Evolutionary conservation across 2,329 filamentous ascomycete species (phyloP), one percentile per base, ranked within the genome.

Genomic region (Colletotrichum chrysophilum): DNA sequence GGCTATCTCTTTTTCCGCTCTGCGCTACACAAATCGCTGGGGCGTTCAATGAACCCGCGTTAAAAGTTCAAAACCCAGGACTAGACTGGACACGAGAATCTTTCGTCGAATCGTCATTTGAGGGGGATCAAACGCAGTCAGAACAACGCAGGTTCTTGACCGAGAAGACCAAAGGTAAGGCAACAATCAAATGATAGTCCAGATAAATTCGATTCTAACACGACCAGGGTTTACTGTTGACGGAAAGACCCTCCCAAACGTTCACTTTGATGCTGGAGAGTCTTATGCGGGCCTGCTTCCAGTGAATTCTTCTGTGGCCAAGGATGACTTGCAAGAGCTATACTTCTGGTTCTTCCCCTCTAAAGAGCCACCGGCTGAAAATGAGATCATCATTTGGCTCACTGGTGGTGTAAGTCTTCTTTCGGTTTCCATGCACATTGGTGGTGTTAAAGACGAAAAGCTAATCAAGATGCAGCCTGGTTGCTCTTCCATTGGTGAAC

Each of bases 271-370:
- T 76, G 85, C 94, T 60, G 89, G 90, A 62, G 91, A 94, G 82
- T 91, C 89, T 0, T 93, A 93, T 78, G 89, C 92, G 32, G 92
- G 92, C 21, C 82, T 90, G 13, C 81, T 94, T 34, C 91, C 92
- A 6, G 90, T 94, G 72, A 88, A 87, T 3, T 82, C 85, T 12
- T 34, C 36, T 48, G 80, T 85, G 16, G 81, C 85, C 1, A 80
- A 89, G 36, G 90, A 91, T 80, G 61, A 21, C 21, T 30, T 36
- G 6, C 69, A 71, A 26, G 82, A 92, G 76, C 81, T 94, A 3
- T 94, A 89, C 82, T 94, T 93, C 80, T 94, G 91, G 91, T 93
- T 93, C 85, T 93, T 93, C 73, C 92, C 92, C 0, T 12, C 52
- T 4, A 14, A 67, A 14, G 89, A 90, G 0, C 86, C 85, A 0